phyloP scores from a whole-genome alignment of 1,284 basidiomycete species.

The Cerrena zonata region DNA sequence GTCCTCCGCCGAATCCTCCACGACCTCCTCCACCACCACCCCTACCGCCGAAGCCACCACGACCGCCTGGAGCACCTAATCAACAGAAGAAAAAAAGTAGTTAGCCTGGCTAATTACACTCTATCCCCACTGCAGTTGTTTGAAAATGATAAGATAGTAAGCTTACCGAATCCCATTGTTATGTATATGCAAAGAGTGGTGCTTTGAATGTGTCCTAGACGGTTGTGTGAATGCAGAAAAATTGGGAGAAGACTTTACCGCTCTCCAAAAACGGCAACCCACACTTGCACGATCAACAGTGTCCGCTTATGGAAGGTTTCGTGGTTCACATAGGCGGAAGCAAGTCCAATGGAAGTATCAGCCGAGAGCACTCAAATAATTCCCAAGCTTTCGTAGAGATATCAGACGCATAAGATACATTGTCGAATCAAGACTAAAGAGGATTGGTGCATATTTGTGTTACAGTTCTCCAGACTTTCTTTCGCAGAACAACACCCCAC shows the following conservation, averaged over 20 bases:
- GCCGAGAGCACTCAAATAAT: neutral
- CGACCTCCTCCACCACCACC: constrained; percentile 26
- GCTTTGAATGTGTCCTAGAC: neutral
- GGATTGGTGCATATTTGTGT: too few relatives aligned
- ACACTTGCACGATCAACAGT: neutral
- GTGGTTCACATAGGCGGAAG: neutral
- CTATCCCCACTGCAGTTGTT: neutral
- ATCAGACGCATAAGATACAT: too few relatives aligned
- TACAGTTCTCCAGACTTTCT: too few relatives aligned
- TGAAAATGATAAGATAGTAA: neutral
- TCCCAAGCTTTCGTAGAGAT: too few relatives aligned
- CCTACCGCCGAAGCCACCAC: constrained; percentile 32
- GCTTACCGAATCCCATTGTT: constrained; percentile 4
- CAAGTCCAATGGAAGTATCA: too few relatives aligned
- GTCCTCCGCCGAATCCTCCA: constrained; percentile 23
- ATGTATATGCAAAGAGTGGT: neutral
- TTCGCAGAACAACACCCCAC: too few relatives aligned
- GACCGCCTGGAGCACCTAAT: constrained; percentile 32
- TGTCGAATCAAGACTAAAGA: too few relatives aligned
- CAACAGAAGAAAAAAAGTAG: neutral
- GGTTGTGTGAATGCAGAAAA: neutral
- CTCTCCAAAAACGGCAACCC: neutral
- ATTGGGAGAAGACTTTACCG: neutral
- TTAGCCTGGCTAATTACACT: neutral
- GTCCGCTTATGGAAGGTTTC: neutral